Conservation (phyloP, 2,329 filamentous ascomycete species). For the Exophiala viscosa region DNA sequence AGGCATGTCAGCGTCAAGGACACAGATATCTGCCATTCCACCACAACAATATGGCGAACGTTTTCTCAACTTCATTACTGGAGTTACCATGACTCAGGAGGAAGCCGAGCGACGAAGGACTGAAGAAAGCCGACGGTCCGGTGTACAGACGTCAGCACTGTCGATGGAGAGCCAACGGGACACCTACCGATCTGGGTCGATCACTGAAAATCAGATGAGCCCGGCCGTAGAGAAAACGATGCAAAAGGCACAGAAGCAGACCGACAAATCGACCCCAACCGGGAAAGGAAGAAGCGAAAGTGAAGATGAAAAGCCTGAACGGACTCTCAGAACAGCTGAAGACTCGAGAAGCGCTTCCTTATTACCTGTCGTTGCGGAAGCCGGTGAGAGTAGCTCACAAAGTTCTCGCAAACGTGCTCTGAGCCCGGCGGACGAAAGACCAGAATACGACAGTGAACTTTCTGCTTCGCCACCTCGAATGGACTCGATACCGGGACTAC, state of each 20-base stretch:
- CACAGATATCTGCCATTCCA: conserved; percentile 86
- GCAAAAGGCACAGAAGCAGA: conserved; percentile 58
- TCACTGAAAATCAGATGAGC: conserved; percentile 29
- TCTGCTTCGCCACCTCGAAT: not conserved
- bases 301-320: conserved; percentile 59
- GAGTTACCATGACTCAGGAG: conserved; percentile 85
- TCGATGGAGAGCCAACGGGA: conserved; percentile 24
- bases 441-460: conserved; percentile 2
- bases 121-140: conserved; percentile 24
- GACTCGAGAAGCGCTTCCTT: conserved; percentile 55
- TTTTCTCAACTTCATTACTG: conserved; percentile 87
- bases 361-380: conserved; percentile 85
- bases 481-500: conserved; percentile 11
- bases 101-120: conserved; percentile 60
- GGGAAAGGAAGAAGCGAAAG: conserved; percentile 41
- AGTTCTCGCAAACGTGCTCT: conserved; percentile 35
- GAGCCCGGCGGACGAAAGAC: conserved; percentile 9
- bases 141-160: conserved; percentile 8
- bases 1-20: conserved; percentile 75
- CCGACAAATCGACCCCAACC: conserved; percentile 54
- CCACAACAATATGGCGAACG: conserved; percentile 89
- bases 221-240: conserved; percentile 53
- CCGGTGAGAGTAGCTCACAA: conserved; percentile 64
- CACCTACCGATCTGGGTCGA: no score
- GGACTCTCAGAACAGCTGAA: conserved; percentile 56